Evolutionary conservation across 164 flowering plant genomes (phyloP), one percentile per base, ranked within the genome.

Genomic region (Chimonanthus praecox): DNA sequence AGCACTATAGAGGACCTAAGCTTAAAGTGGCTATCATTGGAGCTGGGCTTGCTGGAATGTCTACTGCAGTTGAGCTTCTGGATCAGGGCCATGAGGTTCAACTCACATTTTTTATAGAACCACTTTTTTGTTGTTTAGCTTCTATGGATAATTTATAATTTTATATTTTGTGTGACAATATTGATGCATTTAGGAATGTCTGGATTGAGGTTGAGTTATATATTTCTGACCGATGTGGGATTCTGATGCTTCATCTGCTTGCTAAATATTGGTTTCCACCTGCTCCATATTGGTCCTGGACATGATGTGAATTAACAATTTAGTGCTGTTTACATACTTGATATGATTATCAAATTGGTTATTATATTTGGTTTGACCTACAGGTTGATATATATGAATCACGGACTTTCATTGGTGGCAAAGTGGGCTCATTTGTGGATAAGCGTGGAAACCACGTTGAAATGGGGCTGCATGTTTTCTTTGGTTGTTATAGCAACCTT

Each of bases 11-110:
- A 74, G 99, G 99, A 65, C 98, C 99, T 16, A 95, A 95, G 82
- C 86, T 95, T 60, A 93, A 95, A 83, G 97, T 95, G 62, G 99
- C 99, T 20, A 92, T 95, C n/a, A 88, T 95, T 72, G 99, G 99
- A 76, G 96, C 99, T 76, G 99, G 99, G 63, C 96, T 95, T 66
- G 98, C 99, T 5, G 99, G 98, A 75, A 95, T 95, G 99, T 95
- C 99, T 49, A 93, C 99, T 70, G 99, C 99, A 5, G 98, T 95
- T 54, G 99, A 95, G 86, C 94, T 95, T 81, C 80, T 95, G 86
- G 99, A 95, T 85, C 99, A 95, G 84, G 99, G 98, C 72, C 99
- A 95, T 69, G 98, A 93, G 99, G 99, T 95, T 80, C 61, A 71
- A 45, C 71, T 76, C 58, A 11, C 16, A 9, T 51, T 8, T 54